phyloP scores from a whole-genome alignment of 129 eudicot species.

The Arctium minus region DNA sequence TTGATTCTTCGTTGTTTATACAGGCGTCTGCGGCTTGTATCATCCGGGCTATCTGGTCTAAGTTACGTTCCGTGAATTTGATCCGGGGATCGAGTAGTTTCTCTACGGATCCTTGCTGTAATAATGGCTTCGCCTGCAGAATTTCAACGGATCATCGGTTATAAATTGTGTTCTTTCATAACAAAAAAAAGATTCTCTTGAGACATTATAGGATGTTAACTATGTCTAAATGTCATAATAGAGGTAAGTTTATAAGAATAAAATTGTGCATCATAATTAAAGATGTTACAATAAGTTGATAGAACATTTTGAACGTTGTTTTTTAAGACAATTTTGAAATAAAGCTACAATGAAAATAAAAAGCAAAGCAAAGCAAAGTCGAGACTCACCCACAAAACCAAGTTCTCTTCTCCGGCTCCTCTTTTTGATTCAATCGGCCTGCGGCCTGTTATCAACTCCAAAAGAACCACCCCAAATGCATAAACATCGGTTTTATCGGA shows the following conservation, averaged over 20 bases:
- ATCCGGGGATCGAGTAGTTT: slow-evolving; percentile 64
- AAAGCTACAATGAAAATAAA: neutral
- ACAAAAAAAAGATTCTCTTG: neutral
- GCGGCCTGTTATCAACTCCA: slow-evolving; percentile 87
- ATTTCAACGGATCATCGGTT: neutral
- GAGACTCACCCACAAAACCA: slow-evolving; percentile 83
- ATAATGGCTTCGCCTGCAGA: slow-evolving; percentile 78
- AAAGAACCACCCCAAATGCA: slow-evolving; percentile 94
- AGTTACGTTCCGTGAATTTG: slow-evolving; percentile 46
- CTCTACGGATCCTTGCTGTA: slow-evolving; percentile 70
- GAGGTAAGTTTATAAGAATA: neutral
- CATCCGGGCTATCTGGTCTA: slow-evolving; percentile 64
- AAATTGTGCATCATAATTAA: neutral
- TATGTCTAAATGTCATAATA: neutral
- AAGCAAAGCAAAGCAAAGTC: neutral
- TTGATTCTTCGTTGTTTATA: slow-evolving; percentile 72
- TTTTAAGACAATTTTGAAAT: neutral
- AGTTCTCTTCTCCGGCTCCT: slow-evolving; percentile 87
- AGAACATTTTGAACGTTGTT: neutral
- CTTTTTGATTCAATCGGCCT: slow-evolving; percentile 85
- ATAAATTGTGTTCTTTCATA: neutral
- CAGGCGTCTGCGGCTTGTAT: slow-evolving; percentile 82
- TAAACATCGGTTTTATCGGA: slow-evolving; percentile 98
- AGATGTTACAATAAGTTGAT: neutral
- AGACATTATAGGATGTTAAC: neutral